Base-by-base conservation (phyloP, 441 rosid species). In the Metrosideros polymorpha region DNA sequence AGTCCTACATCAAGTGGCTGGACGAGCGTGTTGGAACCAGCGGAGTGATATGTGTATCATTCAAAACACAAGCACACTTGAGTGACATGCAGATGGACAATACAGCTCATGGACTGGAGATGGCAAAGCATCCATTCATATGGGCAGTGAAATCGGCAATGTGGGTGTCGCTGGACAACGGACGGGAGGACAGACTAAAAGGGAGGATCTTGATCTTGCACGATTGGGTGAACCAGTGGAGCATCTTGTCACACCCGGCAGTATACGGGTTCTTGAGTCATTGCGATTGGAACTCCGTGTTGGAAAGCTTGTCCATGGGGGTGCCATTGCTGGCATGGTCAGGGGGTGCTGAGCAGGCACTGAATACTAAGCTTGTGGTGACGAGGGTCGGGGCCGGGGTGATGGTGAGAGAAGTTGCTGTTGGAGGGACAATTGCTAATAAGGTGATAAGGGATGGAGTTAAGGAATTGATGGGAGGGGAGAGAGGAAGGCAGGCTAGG, bases 251-350 rank as follows among this genome's bases (percentile, higher is more conserved):
- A 7, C 90, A 90, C 55, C 85, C 57, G 1, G 75, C 86, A 5
- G 75, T 45, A 7, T 88, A 89, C 7, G 91, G 86, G 35, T 92
- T 92, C 86, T 52, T 90, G 84, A 91, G 90, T 39, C 91, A 91
- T 7, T 91, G 92, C 14, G 90, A 92, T 2, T 91, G 92, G 92
- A 92, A 91, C 76, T 90, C 92, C 5, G 86, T 90, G 50, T 59
- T 92, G 6, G 92, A 91, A 84, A 87, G 92, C 82, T 49, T 90
- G 82, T 76, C 88, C 14, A 61, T 30, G 4, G 89, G 90, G 15
- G 90, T 89, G 82, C 94, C 94, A 3, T 53, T 92, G 8, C 32
- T 90, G 76, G 89, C 86, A 0, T 92, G 93, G 93, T 90, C 92
- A 0, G 86, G 87, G 86, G 87, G 85, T 1, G 84, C 90, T 2